These are phyloP conservation scores for Bipolaris cookei DNA, from an alignment of 2,329 filamentous ascomycete genomes.

Conservation along the genomic window DNA sequence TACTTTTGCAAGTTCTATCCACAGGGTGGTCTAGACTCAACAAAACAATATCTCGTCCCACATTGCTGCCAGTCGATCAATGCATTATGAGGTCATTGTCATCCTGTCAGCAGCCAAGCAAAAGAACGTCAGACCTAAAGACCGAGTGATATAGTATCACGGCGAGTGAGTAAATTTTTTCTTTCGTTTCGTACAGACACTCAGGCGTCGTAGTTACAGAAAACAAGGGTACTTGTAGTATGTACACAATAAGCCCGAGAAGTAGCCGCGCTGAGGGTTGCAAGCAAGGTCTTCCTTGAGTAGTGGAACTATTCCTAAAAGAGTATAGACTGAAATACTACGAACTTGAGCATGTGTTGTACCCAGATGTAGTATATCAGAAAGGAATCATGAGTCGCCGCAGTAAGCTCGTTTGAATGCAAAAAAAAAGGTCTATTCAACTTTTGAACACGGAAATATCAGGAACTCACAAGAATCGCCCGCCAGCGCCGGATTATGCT, in stretches of 20 bases:
- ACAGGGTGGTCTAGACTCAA: neutral
- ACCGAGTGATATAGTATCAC: no score
- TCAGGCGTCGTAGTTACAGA: neutral
- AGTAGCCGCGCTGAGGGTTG: neutral
- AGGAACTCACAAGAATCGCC: neutral
- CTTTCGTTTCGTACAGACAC: neutral
- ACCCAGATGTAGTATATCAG: neutral
- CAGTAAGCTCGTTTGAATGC: neutral
- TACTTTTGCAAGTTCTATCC: neutral
- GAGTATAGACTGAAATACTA: neutral
- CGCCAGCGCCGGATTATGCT: slow-evolving; percentile 11
- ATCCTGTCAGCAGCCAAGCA: neutral
- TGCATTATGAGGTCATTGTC: neutral
- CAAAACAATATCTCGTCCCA: neutral
- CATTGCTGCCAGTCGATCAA: neutral
- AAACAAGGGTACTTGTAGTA: neutral
- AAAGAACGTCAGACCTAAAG: neutral
- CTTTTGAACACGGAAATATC: neutral
- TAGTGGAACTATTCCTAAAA: neutral
- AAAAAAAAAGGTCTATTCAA: neutral
- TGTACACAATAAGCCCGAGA: neutral
- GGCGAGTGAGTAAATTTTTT: no score
- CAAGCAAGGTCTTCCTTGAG: neutral
- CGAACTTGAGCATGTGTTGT: neutral
- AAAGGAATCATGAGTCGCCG: neutral